Conservation (phyloP, 2,329 filamentous ascomycete genomes). For the Paecilomyces niveus region DNA sequence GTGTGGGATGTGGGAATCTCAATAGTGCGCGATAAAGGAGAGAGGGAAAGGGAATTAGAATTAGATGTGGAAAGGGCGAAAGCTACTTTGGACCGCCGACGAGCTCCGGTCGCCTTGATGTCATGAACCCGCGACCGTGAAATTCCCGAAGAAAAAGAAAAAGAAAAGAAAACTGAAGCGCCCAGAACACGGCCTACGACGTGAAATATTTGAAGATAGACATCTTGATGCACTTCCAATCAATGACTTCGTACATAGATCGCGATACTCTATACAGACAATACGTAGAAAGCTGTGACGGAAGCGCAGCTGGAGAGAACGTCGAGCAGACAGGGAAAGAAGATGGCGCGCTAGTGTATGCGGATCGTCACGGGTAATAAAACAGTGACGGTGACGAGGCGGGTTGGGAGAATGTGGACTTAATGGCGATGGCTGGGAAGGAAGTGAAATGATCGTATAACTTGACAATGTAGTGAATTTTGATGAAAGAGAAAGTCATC, state of each 20-base stretch:
- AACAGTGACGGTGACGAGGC: constrained; percentile 1
- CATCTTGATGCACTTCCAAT: no score
- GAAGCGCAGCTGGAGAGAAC: neutral
- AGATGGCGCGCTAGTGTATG: constrained; percentile 2
- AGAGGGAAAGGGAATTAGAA: neutral
- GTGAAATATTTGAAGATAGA: no score
- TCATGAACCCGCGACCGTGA: neutral
- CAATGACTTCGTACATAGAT: no score
- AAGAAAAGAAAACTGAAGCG: neutral
- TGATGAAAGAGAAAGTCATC: no score
- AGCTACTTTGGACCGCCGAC: neutral
- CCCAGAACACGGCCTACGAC: neutral
- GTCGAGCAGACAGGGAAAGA: neutral
- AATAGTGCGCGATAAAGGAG: neutral
- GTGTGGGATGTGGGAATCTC: no score
- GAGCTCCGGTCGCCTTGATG: constrained; percentile 1
- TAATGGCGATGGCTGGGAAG: neutral
- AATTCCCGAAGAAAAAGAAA: neutral
- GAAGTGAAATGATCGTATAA: neutral
- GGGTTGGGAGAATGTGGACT: neutral
- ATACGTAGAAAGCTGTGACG: neutral
- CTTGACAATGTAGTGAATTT: neutral
- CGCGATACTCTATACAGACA: neutral
- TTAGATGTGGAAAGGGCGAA: neutral
- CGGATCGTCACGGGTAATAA: constrained; percentile 7